phyloP scores from a whole-genome alignment of 2,329 filamentous ascomycete species.

The Alternaria postmessia region DNA sequence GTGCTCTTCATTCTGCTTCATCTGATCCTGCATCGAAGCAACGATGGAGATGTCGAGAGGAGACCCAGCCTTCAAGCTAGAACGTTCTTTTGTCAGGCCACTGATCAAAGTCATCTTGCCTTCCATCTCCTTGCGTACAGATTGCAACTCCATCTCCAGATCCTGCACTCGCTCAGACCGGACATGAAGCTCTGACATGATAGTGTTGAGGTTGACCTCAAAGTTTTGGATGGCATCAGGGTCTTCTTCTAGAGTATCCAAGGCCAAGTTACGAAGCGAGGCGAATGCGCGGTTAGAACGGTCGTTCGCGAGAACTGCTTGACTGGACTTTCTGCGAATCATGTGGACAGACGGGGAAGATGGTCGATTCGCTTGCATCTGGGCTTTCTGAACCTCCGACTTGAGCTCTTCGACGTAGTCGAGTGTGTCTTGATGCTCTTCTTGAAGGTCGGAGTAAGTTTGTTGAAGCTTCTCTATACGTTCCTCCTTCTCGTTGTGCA shows the following conservation, averaged over 20 bases:
- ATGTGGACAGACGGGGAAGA: constrained; percentile 74
- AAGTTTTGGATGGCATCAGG: constrained; percentile 91
- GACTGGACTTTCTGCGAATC: constrained; percentile 91
- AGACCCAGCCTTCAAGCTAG: constrained; percentile 80
- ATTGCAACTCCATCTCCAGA: constrained; percentile 82
- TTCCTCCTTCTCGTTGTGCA: constrained; percentile 79
- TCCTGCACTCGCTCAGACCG: constrained; percentile 90
- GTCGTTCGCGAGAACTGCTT: constrained; percentile 86
- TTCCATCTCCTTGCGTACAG: constrained; percentile 94
- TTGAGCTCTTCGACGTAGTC: constrained; percentile 92
- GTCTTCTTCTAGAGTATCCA: constrained; percentile 82
- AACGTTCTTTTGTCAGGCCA: constrained; percentile 89
- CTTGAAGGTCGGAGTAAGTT: constrained; percentile 84
- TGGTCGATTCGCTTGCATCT: constrained; percentile 68
- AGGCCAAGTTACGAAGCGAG: constrained; percentile 85
- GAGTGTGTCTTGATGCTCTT: constrained; percentile 80
- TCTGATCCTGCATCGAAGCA: constrained; percentile 83
- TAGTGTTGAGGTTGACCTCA: constrained; percentile 87
- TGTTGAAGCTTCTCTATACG: constrained; percentile 76
- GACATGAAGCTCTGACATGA: constrained; percentile 88
- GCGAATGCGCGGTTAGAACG: constrained; percentile 91
- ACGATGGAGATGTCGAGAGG: constrained; percentile 93
- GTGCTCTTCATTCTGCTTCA: constrained; percentile 83
- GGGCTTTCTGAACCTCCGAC: constrained; percentile 82
- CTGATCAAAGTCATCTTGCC: constrained; percentile 95